Percentiles rank a stretch among this genome's conserved stretches.
phyloP scores from a whole-genome alignment of 2,329 filamentous ascomycete species.

The Neophaeococcomyces mojaviensis region DNA sequence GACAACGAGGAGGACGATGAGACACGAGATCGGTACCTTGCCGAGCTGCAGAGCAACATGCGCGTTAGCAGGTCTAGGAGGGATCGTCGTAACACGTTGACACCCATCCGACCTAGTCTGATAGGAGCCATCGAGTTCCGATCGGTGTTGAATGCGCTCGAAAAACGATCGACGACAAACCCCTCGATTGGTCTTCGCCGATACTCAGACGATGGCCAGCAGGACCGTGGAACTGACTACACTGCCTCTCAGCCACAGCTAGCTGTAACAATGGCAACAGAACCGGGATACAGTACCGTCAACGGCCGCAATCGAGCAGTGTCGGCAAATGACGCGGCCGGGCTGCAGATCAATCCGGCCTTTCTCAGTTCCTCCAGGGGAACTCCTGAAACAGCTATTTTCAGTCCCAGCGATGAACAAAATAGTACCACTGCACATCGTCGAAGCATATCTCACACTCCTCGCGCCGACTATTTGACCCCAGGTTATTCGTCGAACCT shows the following conservation, averaged over 20 bases:
- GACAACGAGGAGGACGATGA: slow-evolving; percentile 52
- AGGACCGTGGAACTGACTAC: neutral
- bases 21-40: slow-evolving; percentile 53
- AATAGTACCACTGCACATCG: neutral
- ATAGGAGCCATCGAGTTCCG: slow-evolving; percentile 91
- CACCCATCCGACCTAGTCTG: slow-evolving; percentile 82
- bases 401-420: neutral
- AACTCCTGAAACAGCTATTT: slow-evolving; percentile 5
- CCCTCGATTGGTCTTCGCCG: slow-evolving; percentile 61
- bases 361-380: slow-evolving; percentile 21
- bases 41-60: slow-evolving; percentile 90
- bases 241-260: slow-evolving; percentile 1
- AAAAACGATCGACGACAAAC: slow-evolving; percentile 69
- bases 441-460: neutral
- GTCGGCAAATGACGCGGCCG: slow-evolving; percentile 51
- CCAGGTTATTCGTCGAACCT: neutral
- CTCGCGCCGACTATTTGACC: neutral
- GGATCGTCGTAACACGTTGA: slow-evolving; percentile 64
- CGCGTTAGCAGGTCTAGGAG: slow-evolving; percentile 65
- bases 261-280: neutral
- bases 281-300: neutral
- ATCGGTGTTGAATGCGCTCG: slow-evolving; percentile 78
- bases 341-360: slow-evolving; percentile 37
- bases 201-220: slow-evolving; percentile 58
- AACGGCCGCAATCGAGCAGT: slow-evolving; percentile 44